Conservation (phyloP, 257 asterid species). For the Solanum paucissectum region DNA sequence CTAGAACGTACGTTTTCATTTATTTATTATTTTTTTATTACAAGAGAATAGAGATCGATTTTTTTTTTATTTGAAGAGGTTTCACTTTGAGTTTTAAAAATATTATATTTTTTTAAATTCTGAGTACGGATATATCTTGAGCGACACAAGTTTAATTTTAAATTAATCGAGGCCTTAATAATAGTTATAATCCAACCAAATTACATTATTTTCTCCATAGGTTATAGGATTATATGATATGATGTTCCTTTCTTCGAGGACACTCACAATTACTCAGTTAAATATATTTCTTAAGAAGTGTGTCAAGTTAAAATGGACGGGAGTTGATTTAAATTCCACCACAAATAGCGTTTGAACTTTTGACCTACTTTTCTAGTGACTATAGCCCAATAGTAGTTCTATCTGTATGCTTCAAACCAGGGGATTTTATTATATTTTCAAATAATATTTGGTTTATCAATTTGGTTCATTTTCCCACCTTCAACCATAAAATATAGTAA, state of each 20-base stretch:
- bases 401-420: not conserved
- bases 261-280: not conserved
- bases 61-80: not conserved
- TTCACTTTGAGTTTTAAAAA: not conserved
- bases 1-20: not conserved
- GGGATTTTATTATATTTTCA: not conserved
- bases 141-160: too few relatives aligned
- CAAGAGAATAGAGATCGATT: not conserved
- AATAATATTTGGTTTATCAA: not conserved
- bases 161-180: not conserved
- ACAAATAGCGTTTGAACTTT: not conserved
- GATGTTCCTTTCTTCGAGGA: not conserved
- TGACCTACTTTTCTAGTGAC: not conserved
- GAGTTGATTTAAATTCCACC: not conserved
- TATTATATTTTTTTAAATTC: too few relatives aligned
- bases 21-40: not conserved
- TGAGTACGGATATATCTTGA: too few relatives aligned
- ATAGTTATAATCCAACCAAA: not conserved
- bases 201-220: not conserved
- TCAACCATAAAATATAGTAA: not conserved
- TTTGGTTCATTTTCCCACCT: not conserved
- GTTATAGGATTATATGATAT: not conserved
- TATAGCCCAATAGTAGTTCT: not conserved
- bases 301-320: too few relatives aligned
- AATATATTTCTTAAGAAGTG: too few relatives aligned